Conservation (phyloP, 257 asterid species). For the Scutellaria barbata region DNA sequence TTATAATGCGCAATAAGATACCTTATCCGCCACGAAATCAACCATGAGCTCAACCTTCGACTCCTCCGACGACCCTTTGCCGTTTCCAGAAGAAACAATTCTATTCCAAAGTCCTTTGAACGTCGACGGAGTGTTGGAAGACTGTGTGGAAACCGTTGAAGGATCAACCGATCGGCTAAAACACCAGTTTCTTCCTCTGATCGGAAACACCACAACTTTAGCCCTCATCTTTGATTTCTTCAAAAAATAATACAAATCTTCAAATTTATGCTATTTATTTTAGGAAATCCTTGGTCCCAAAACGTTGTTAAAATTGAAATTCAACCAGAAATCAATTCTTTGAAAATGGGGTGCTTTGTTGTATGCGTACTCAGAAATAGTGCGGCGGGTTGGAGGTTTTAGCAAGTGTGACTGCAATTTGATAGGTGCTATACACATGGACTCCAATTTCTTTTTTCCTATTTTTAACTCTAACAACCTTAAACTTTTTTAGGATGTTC, state of each 20-base stretch:
- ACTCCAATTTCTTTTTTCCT: constrained; percentile 38
- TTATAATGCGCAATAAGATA: constrained; percentile 1
- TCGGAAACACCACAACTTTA: constrained; percentile 80
- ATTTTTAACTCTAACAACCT: too few species aligned
- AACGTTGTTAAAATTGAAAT: neutral
- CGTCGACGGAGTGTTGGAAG: constrained; percentile 70
- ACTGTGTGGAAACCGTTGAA: constrained; percentile 47
- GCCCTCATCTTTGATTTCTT: constrained; percentile 62
- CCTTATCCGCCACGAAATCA: constrained; percentile 86
- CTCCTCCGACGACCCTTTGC: constrained; percentile 32
- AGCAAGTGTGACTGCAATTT: neutral
- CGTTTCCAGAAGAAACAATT: constrained; percentile 44
- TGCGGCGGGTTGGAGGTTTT: constrained; percentile 37
- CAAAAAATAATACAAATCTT: neutral
- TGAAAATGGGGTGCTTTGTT: too few species aligned
- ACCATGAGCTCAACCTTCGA: constrained; percentile 65
- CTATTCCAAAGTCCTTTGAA: constrained; percentile 63
- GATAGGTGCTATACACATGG: constrained; percentile 31
- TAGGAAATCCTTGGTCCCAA: neutral
- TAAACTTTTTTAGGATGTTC: too few species aligned
- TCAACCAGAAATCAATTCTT: neutral
- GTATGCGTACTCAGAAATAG: too few species aligned
- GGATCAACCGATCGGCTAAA: constrained; percentile 80
- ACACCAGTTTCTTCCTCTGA: constrained; percentile 93
- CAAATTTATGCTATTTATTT: neutral